Percentiles rank a stretch among this genome's conserved stretches.
Conservation (phyloP, 257 asterid species). For the Knoxia roxburghii region DNA sequence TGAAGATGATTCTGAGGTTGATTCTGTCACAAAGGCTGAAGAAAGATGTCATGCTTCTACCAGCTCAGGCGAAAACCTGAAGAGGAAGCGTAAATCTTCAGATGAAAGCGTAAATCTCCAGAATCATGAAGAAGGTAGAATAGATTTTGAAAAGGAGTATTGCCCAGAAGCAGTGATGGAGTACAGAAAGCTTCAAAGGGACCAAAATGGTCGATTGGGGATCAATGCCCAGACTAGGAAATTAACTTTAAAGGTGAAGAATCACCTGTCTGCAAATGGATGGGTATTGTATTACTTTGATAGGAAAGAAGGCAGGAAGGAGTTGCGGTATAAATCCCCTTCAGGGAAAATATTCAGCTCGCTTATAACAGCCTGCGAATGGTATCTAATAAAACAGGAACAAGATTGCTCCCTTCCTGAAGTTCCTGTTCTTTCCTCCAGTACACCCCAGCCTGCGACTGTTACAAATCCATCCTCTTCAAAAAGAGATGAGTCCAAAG, state of each 20-base stretch:
- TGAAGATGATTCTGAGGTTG: conserved; percentile 13
- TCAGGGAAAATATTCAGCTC: conserved; percentile 37
- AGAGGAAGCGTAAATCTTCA: conserved; percentile 19
- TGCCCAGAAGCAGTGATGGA: conserved; percentile 58
- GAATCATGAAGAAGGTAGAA: conserved; percentile 19
- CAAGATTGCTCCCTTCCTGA: conserved; percentile 10
- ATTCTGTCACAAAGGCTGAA: conserved; percentile 19
- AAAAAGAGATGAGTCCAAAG: conserved; percentile 21
- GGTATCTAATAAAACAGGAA: conserved; percentile 25
- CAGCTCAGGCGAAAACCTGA: not conserved
- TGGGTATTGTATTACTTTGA: conserved; percentile 35
- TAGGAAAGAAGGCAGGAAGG: conserved; percentile 22
- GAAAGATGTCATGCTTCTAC: conserved; percentile 15
- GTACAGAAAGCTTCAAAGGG: conserved; percentile 12
- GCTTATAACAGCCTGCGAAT: conserved; percentile 49
- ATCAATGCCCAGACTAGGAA: not conserved
- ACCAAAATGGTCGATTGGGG: not conserved
- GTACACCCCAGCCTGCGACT: no score
- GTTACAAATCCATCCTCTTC: conserved; percentile 24
- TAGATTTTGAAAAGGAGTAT: conserved; percentile 31
- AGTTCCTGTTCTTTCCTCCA: conserved; percentile 6
- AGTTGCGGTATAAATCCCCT: conserved; percentile 49
- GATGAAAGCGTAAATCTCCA: conserved; percentile 23
- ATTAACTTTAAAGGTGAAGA: conserved; percentile 37
- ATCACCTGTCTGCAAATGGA: conserved; percentile 58